phyloP scores from a whole-genome alignment of 495 filamentous ascomycete genomes.

The Collariella sp. region DNA sequence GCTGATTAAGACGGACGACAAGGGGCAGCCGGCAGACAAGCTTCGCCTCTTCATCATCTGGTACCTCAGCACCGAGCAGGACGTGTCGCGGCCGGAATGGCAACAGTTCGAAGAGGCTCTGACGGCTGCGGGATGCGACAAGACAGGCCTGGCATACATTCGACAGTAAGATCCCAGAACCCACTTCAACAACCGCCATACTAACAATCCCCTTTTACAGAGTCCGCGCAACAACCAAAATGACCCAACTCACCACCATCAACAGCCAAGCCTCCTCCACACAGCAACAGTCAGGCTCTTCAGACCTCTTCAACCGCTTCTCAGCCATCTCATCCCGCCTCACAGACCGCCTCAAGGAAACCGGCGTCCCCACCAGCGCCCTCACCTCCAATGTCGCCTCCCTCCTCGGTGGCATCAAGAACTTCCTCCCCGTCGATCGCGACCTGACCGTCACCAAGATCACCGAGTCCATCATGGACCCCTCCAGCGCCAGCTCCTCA shows the following conservation, averaged over 20 bases:
- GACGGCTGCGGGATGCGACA: slow-evolving; percentile 61
- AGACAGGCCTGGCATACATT: slow-evolving; percentile 73
- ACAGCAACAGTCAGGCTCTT: slow-evolving; percentile 46
- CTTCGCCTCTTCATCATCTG: slow-evolving; percentile 92
- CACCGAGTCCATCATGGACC: slow-evolving; percentile 97
- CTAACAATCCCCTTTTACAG: slow-evolving; percentile 40
- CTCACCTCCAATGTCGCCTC: slow-evolving; percentile 75
- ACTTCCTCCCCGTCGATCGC: slow-evolving; percentile 90
- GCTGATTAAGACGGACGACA: slow-evolving; percentile 67
- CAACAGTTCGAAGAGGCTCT: slow-evolving; percentile 81
- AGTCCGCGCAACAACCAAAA: slow-evolving; percentile 90
- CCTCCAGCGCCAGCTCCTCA: slow-evolving; percentile 73
- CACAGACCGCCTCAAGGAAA: slow-evolving; percentile 88
- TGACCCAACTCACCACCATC: slow-evolving; percentile 93
- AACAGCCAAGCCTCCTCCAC: slow-evolving; percentile 54
- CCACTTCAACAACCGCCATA: neutral
- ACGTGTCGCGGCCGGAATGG: slow-evolving; percentile 74
- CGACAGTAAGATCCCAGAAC: slow-evolving; percentile 48
- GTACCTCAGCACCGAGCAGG: slow-evolving; percentile 91
- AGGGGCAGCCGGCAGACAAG: slow-evolving; percentile 82
- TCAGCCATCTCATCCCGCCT: slow-evolving; percentile 79
- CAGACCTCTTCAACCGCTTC: slow-evolving; percentile 82
- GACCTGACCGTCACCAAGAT: slow-evolving; percentile 97
- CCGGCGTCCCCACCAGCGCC: slow-evolving; percentile 54
- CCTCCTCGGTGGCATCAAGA: slow-evolving; percentile 96